These are phyloP conservation scores for Solanum etuberosum DNA, from an alignment of 257 asterid genomes.

Conservation along the genomic window DNA sequence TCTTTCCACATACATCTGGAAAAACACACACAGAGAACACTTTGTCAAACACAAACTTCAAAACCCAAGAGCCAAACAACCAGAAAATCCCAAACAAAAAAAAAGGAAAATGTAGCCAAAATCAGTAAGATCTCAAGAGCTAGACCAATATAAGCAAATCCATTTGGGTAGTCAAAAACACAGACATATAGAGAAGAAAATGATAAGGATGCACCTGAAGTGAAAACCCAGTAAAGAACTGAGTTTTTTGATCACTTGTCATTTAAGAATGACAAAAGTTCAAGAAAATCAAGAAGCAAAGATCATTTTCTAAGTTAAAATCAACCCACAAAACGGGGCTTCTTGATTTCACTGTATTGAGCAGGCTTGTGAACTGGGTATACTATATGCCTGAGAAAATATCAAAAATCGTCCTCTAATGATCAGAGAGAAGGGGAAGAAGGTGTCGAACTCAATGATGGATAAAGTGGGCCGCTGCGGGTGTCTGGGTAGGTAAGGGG, in stretches of 20 bases:
- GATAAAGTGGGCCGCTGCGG: constrained; percentile 1
- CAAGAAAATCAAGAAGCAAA: background rate
- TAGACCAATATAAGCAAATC: background rate
- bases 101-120: background rate
- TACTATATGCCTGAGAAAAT: background rate
- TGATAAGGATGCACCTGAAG: background rate
- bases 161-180: background rate
- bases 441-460: constrained; percentile 2
- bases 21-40: background rate
- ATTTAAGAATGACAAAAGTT: background rate
- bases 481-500: background rate
- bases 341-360: background rate
- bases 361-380: background rate
- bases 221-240: background rate
- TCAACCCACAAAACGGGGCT: background rate
- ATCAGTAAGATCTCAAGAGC: background rate
- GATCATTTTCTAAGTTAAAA: background rate
- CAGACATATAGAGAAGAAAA: background rate
- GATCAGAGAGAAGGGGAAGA: background rate
- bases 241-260: background rate
- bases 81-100: background rate
- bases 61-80: background rate
- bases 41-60: background rate
- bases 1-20: background rate
- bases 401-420: background rate